These are phyloP conservation scores for Alopecurus myosuroides DNA, from an alignment of 176 grass and related monocot species.

Conservation along the genomic window DNA sequence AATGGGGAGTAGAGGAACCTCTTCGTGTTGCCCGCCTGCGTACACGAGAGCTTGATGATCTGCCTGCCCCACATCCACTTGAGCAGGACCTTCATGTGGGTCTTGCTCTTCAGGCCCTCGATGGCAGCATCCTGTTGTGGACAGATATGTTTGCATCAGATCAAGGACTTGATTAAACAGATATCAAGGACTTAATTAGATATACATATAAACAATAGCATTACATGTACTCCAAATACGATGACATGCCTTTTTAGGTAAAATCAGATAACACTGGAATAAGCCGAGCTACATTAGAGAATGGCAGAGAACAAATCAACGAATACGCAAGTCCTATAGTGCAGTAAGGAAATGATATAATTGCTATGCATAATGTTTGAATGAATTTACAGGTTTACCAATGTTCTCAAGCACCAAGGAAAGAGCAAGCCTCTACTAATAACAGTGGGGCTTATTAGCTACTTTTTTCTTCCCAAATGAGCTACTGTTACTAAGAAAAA, in stretches of 20 bases:
- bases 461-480: too few relatives aligned
- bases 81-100: background rate
- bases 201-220: background rate
- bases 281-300: background rate
- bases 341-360: background rate
- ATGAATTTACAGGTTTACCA: background rate
- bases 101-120: constrained; percentile 1
- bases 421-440: background rate
- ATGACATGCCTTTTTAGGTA: background rate
- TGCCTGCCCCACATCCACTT: constrained; percentile 6
- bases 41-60: constrained; percentile 8
- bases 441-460: too few relatives aligned
- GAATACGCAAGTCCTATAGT: background rate
- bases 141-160: background rate
- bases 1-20: constrained; percentile 4
- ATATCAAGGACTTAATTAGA: too few relatives aligned
- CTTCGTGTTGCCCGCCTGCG: background rate
- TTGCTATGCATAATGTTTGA: background rate
- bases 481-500: too few relatives aligned
- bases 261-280: background rate
- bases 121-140: background rate
- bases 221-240: background rate
- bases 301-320: background rate
- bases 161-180: background rate
- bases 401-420: background rate